Evolutionary conservation across 257 asterid species (phyloP).

Genomic region (Plantago elongata): DNA sequence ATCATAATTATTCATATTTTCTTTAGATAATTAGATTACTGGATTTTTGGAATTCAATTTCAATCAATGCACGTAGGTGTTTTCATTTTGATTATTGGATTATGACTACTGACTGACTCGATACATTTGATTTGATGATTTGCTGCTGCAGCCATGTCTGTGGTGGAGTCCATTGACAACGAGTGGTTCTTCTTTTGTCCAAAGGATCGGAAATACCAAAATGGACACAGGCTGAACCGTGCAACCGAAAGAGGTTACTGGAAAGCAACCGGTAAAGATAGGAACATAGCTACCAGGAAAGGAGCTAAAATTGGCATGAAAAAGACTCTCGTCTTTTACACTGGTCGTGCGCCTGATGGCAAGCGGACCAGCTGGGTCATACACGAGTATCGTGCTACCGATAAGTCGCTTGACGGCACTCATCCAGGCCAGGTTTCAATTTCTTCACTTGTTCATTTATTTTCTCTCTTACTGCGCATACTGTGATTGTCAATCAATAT

Average conservation of each 20-base stretch:
- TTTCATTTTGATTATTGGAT: too few relatives aligned
- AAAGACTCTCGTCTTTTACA: slow-evolving; percentile 81
- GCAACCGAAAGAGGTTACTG: slow-evolving; percentile 90
- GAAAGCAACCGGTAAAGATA: slow-evolving; percentile 98
- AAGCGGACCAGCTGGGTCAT: slow-evolving; percentile 95
- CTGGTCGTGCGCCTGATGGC: slow-evolving; percentile 96
- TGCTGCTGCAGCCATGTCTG: slow-evolving; percentile 68
- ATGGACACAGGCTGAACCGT: slow-evolving; percentile 83
- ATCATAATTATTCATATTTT: too few relatives aligned
- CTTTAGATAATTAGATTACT: too few relatives aligned
- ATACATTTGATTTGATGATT: too few relatives aligned
- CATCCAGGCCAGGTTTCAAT: slow-evolving; percentile 87
- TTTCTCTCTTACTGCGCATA: not conserved
- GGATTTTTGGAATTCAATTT: too few relatives aligned
- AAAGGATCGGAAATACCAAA: slow-evolving; percentile 93
- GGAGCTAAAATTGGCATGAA: slow-evolving; percentile 87
- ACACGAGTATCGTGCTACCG: slow-evolving; percentile 92
- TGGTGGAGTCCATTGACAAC: slow-evolving; percentile 64
- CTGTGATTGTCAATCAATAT: not conserved
- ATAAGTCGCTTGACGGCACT: slow-evolving; percentile 80
- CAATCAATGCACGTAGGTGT: too few relatives aligned
- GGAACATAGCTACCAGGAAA: slow-evolving; percentile 63
- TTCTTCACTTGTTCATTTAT: not conserved
- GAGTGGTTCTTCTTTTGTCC: slow-evolving; percentile 99
- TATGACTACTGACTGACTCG: too few relatives aligned